Base-by-base conservation (phyloP, 768 basidiomycete species). In the Suillus ampliporus region DNA sequence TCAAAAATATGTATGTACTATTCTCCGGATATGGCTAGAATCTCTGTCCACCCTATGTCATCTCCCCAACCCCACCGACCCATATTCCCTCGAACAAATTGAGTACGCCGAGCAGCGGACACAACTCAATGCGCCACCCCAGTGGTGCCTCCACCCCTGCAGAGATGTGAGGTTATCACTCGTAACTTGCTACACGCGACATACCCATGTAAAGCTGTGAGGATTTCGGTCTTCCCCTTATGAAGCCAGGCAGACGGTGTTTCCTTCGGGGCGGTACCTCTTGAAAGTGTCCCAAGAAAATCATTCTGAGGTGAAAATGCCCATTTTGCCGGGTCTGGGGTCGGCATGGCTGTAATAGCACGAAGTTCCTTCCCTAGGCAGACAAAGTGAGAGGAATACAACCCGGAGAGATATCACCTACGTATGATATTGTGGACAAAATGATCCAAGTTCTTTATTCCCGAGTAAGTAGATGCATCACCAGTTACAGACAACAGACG, bases 381-480 rank as follows among this genome's bases (percentile, higher is more conserved):
- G 61, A 28, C 58, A 57, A 6, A 19, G 4, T 51, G 5, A 51
- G 47, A 48, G 19, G 19, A 51, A 31, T 31, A 19, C 19, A 19
- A 51, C 19, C 10, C 17, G 10, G 19, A 31, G 8, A 51, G 10
- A 44, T 57, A 43, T 10, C 19, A 76, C 82, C 63, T 70, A 84
- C 87, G 83, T 64, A 89, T 89, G 70, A 91, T 86, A 68, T 83
- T 85, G 53, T 84, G 79, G 21, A 88, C 89, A 73, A 89, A 89
- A 71, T 89, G 85, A 67, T 91, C 87, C 65, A 89, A 78, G 70
- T 89, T 87, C 84, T 85, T 65, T 34, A 57, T 11, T 13, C 23
- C 50, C 13, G 28, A 5, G 28, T 51, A 28, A 51, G 28, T 5
- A 10, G 17, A 31, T n/a, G n/a, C 10, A 31, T 31, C 17, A 10